These are phyloP conservation scores for Kwoniella shandongensis DNA, from an alignment of 768 basidiomycete genomes.

Conservation along the genomic window DNA sequence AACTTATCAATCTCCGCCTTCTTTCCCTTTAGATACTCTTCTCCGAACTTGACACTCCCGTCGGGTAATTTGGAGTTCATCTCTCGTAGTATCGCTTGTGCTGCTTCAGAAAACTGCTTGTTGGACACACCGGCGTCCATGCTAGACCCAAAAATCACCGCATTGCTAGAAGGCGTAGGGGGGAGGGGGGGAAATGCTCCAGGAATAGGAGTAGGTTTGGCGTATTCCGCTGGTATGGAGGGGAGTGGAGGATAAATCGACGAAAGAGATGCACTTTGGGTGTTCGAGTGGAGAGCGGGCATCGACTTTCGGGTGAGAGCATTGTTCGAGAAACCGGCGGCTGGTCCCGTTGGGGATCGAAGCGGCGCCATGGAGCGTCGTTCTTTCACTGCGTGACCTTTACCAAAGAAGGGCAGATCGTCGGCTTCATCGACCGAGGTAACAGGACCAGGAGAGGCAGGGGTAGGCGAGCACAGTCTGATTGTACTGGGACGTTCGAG, in stretches of 20 bases:
- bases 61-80: conserved; percentile 47
- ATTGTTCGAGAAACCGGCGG: not conserved
- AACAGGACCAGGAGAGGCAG: conserved; percentile 5
- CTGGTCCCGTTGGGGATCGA: conserved; percentile 12
- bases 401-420: conserved; percentile 34
- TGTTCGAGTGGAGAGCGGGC: conserved; percentile 25
- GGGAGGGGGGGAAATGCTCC: conserved; percentile 16
- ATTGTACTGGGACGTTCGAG: conserved; percentile 41
- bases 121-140: conserved; percentile 23
- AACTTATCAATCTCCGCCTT: conserved; percentile 34
- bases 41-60: conserved; percentile 24
- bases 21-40: conserved; percentile 42
- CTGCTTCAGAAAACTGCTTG: conserved; percentile 41
- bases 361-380: conserved; percentile 38
- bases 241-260: conserved; percentile 45
- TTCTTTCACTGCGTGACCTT: conserved; percentile 25
- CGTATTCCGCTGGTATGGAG: conserved; percentile 12
- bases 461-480: conserved; percentile 36
- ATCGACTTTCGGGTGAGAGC: conserved; percentile 33
- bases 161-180: conserved; percentile 3
- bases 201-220: conserved; percentile 7
- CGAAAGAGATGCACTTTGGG: conserved; percentile 26
- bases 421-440: conserved; percentile 22
- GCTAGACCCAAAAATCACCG: conserved; percentile 24
- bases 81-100: conserved; percentile 38